Evolutionary conservation across 140 eudicot genomes (phyloP).

Genomic region (Cichorium intybus): DNA sequence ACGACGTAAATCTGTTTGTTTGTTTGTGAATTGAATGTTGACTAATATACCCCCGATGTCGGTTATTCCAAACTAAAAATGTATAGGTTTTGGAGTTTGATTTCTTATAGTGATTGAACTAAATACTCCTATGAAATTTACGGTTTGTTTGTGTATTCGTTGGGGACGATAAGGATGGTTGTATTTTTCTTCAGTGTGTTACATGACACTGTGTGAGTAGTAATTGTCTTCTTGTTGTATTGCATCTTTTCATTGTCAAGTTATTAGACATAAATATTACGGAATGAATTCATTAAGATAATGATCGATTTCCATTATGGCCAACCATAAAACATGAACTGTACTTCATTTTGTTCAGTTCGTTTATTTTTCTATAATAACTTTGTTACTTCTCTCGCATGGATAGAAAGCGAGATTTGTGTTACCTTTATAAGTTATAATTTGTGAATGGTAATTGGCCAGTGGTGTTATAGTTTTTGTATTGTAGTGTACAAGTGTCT

Average conservation of each 20-base stretch:
- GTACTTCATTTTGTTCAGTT: too few species aligned
- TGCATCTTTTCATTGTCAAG: too few species aligned
- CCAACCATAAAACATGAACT: constrained; percentile 22
- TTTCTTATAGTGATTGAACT: constrained; percentile 39
- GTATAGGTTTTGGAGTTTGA: constrained; percentile 53
- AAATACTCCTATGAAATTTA: constrained; percentile 15
- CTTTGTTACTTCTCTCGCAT: too few species aligned
- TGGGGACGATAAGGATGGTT: constrained; percentile 18
- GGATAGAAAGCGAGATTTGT: neutral
- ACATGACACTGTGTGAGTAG: constrained; percentile 33
- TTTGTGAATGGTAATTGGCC: too few species aligned
- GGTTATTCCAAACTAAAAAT: constrained; percentile 47
- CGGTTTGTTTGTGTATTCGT: constrained; percentile 18
- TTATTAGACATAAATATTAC: neutral
- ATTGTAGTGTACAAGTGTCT: too few species aligned
- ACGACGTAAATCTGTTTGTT: too few species aligned
- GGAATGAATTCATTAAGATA: constrained; percentile 8
- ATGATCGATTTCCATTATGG: constrained; percentile 14
- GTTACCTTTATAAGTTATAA: too few species aligned
- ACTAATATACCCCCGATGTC: constrained; percentile 27
- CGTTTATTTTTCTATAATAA: constrained; percentile 5
- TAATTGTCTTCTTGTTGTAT: constrained; percentile 24
- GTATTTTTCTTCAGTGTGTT: constrained; percentile 22
- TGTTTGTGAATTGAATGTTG: too few species aligned
- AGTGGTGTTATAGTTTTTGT: too few species aligned